Percentiles rank a stretch among this genome's conserved stretches.
Evolutionary conservation across 2,329 filamentous ascomycete species (phyloP).

Genomic region (Rhytidhysteron rufulum): DNA sequence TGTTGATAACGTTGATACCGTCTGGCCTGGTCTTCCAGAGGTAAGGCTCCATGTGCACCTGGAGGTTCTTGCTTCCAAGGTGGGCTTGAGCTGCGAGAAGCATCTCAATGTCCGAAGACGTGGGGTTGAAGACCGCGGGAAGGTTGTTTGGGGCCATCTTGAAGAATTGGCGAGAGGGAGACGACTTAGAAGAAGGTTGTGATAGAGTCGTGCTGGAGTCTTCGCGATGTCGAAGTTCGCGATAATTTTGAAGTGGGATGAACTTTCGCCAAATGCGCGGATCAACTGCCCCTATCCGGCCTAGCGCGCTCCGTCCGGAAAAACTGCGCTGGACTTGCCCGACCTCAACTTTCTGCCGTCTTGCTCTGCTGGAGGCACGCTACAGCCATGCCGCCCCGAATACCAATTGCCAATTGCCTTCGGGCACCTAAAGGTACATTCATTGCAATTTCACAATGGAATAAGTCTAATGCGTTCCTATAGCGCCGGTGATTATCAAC

Average conservation of each 20-base stretch:
- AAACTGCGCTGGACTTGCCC: slow-evolving; percentile 2
- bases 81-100: slow-evolving; percentile 95
- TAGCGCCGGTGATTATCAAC: slow-evolving; percentile 20
- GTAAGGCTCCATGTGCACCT: slow-evolving; percentile 99
- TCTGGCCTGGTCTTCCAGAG: slow-evolving; percentile 99
- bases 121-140: slow-evolving; percentile 93
- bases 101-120: slow-evolving; percentile 98
- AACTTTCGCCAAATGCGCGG: slow-evolving; percentile 12
- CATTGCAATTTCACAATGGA: no score
- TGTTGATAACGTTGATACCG: slow-evolving; percentile 98
- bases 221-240: slow-evolving; percentile 9
- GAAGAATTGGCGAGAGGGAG: slow-evolving; percentile 34
- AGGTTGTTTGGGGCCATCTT: slow-evolving; percentile 96
- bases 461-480: slow-evolving; percentile 12
- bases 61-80: slow-evolving; percentile 97
- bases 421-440: slow-evolving; percentile 36
- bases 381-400: slow-evolving; percentile 45
- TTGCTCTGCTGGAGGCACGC: background rate
- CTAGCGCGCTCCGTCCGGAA: slow-evolving; percentile 9
- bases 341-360: background rate
- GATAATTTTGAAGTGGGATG: slow-evolving; percentile 13
- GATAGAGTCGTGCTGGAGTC: slow-evolving; percentile 18
- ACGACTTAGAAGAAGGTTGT: slow-evolving; percentile 9
- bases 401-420: slow-evolving; percentile 42
- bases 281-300: slow-evolving; percentile 3